phyloP scores from a whole-genome alignment of 2,329 filamentous ascomycete species.

The Aaosphaeria arxii region DNA sequence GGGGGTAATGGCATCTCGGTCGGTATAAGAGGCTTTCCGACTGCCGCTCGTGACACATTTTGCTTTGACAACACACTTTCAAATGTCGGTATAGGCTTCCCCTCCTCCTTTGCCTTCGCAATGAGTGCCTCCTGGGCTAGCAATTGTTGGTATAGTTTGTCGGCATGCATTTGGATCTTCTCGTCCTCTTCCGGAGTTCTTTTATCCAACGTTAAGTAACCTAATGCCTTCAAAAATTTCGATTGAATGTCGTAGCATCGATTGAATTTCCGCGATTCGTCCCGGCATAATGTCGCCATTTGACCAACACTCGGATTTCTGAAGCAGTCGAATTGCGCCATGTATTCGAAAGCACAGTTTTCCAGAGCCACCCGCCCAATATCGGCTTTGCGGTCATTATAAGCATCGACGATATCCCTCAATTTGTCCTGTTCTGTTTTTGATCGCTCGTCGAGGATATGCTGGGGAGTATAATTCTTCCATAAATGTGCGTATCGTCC shows the following conservation, averaged over 20 bases:
- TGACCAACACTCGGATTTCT: slow-evolving; percentile 65
- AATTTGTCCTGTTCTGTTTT: slow-evolving; percentile 79
- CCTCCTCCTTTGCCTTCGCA: slow-evolving; percentile 64
- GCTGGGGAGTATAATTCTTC: slow-evolving; percentile 80
- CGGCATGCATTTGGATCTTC: slow-evolving; percentile 88
- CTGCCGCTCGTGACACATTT: slow-evolving; percentile 26
- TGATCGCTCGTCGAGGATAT: slow-evolving; percentile 64
- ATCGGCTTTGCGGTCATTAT: slow-evolving; percentile 74
- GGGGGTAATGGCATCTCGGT: neutral
- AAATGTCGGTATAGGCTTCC: slow-evolving; percentile 54
- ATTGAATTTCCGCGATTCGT: slow-evolving; percentile 74
- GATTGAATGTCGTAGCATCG: slow-evolving; percentile 87
- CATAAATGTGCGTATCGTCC: slow-evolving; percentile 82
- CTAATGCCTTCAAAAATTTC: slow-evolving; percentile 86
- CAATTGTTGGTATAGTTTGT: slow-evolving; percentile 85
- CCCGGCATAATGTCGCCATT: slow-evolving; percentile 74
- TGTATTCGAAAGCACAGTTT: slow-evolving; percentile 87
- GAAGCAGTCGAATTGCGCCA: slow-evolving; percentile 81
- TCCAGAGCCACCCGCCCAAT: slow-evolving; percentile 83
- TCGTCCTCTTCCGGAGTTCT: slow-evolving; percentile 71
- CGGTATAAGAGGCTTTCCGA: slow-evolving; percentile 10
- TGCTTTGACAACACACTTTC: slow-evolving; percentile 51
- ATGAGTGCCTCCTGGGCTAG: slow-evolving; percentile 73
- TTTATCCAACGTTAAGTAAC: slow-evolving; percentile 71
- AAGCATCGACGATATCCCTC: slow-evolving; percentile 74